These are phyloP conservation scores for Fusarium verrucosum DNA, from an alignment of 2,329 filamentous ascomycete genomes.

Conservation along the genomic window DNA sequence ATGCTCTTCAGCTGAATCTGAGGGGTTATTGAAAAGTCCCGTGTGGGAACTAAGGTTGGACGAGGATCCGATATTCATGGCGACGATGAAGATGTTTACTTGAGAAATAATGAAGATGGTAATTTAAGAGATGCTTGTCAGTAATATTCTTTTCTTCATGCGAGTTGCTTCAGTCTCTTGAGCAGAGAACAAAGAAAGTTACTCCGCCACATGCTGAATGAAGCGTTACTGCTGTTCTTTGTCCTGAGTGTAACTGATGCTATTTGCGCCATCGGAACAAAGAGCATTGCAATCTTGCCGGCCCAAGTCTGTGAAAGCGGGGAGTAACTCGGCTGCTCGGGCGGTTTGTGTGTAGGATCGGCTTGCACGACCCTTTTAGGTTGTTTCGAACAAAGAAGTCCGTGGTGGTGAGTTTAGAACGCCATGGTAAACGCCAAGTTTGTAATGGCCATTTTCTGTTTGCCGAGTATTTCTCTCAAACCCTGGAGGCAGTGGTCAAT, in stretches of 20 bases:
- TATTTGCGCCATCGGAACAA: slow-evolving; percentile 17
- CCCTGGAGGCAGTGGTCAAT: not conserved
- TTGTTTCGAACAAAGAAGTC: slow-evolving; percentile 34
- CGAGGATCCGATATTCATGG: slow-evolving; percentile 9
- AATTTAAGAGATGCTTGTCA: not conserved
- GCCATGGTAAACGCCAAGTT: slow-evolving; percentile 2
- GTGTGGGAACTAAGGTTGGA: not conserved
- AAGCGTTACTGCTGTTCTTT: slow-evolving; percentile 26
- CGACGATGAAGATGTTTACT: not conserved
- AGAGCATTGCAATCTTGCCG: not conserved
- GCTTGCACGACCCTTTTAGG: not conserved
- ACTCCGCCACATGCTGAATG: slow-evolving; percentile 2
- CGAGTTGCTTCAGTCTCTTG: not conserved
- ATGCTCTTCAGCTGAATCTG: slow-evolving; percentile 4
- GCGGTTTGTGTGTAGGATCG: not conserved
- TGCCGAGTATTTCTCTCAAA: not conserved
- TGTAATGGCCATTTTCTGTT: not conserved
- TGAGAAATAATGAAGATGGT: not conserved
- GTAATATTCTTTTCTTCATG: not conserved
- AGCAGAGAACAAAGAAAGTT: slow-evolving; percentile 35
- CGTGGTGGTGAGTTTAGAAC: not conserved
- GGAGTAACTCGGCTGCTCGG: not conserved
- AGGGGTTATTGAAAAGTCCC: not conserved
- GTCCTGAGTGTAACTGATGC: slow-evolving; percentile 5
- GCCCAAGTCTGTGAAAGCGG: not conserved